Evolutionary conservation across 2,329 filamentous ascomycete species (phyloP), one percentile per base, ranked within the genome.

Genomic region (Diaporthe ampelina): DNA sequence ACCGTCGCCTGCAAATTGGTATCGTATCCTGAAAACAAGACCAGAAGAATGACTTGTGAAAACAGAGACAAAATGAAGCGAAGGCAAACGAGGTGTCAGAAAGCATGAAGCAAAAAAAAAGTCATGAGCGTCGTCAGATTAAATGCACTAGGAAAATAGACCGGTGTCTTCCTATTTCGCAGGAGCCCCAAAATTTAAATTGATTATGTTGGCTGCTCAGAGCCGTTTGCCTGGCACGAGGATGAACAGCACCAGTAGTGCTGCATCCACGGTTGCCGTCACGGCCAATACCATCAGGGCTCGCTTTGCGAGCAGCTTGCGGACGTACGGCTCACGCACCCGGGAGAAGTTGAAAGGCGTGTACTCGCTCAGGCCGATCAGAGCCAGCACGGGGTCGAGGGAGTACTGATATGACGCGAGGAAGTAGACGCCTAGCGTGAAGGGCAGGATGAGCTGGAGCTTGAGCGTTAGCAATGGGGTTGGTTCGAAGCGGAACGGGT

Each of bases 331-430:
- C 84, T 99, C 97, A 72, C 94, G 91, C 77, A 98, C 94, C 54
- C 91, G 90, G 32, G 94, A 93, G 86, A 97, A 98, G 83, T 92
- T 94, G 88, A 98, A 95, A 68, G 97, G 95, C 0, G 96, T 98
- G 85, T 98, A 98, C 86, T 99, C 97, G 86, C 95, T 98, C 83
- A 92, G 93, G 48, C 96, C 95, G n/a, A 94, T 83, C 26, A 98
- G 88, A 6, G 95, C 97, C 83, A 98, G 91, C 76, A 98, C 87
- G 0, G 97, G 96, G 80, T 99, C 97, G 69, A 99, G 91, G 77
- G 95, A 95, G 85, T 98, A 99, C 83, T 98, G 96, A 81, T 98
- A 97, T 3, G 95, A 97, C 37, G 93, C 91, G 45, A 98, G 90
- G 79, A 93, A 92, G 84, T 99, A 99, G 43, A 97, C 91, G 32